These are phyloP conservation scores for Bipolaris oryzae DNA, from an alignment of 2,329 filamentous ascomycete species.

Conservation along the genomic window DNA sequence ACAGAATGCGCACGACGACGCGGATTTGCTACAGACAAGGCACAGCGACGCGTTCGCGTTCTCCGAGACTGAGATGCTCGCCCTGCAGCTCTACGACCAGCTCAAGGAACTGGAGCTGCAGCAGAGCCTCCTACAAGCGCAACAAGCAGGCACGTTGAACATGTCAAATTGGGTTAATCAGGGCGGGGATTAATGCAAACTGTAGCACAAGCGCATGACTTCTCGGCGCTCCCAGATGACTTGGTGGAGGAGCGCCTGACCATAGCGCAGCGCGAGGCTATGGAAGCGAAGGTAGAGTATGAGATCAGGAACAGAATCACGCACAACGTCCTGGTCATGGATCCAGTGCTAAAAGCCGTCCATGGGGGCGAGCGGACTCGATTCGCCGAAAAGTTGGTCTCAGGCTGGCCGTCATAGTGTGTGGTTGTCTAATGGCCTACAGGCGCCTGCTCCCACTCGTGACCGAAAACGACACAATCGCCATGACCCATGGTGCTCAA, in stretches of 20 bases:
- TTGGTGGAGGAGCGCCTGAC: slow-evolving; percentile 59
- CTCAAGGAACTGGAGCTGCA: slow-evolving; percentile 75
- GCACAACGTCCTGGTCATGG: slow-evolving; percentile 71
- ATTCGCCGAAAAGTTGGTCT: slow-evolving; percentile 69
- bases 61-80: slow-evolving; percentile 68
- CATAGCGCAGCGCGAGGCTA: slow-evolving; percentile 66
- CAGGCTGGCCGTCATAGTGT: not conserved
- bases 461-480: slow-evolving; percentile 69
- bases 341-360: slow-evolving; percentile 78
- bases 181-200: slow-evolving; percentile 20
- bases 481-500: slow-evolving; percentile 66
- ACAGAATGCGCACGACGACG: slow-evolving; percentile 25
- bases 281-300: slow-evolving; percentile 73
- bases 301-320: slow-evolving; percentile 71
- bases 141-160: slow-evolving; percentile 37
- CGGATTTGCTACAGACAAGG: slow-evolving; percentile 52
- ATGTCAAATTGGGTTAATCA: not conserved
- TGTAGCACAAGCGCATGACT: slow-evolving; percentile 36
- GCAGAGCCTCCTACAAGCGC: slow-evolving; percentile 66
- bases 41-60: slow-evolving; percentile 60
- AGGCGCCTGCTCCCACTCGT: slow-evolving; percentile 72
- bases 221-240: slow-evolving; percentile 54
- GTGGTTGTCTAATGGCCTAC: slow-evolving; percentile 14
- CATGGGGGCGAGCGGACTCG: slow-evolving; percentile 70
- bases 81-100: slow-evolving; percentile 73